Percentiles rank a stretch among this genome's conserved stretches.
phyloP scores from a whole-genome alignment of 805 yeast species.

The Lachancea kluyveri region DNA sequence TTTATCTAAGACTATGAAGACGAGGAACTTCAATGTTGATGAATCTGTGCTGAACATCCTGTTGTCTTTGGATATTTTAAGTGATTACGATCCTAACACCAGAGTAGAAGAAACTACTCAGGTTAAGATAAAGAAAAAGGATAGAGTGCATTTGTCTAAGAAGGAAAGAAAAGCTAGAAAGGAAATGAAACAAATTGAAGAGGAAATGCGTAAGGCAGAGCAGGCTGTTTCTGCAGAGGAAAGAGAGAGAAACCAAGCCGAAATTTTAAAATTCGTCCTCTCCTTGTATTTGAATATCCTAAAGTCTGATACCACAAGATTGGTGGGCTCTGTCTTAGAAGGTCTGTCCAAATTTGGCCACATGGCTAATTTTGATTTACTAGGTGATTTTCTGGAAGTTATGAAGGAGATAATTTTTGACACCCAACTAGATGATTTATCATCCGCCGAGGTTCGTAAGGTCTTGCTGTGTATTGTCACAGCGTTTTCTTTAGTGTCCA shows the following conservation, averaged over 20 bases:
- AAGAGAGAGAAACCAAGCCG: conserved; percentile 79
- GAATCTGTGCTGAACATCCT: conserved; percentile 74
- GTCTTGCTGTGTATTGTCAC: conserved; percentile 79
- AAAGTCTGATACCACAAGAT: conserved; percentile 50
- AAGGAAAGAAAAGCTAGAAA: conserved; percentile 82
- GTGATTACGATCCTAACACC: conserved; percentile 67
- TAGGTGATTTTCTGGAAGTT: conserved; percentile 90
- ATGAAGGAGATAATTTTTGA: conserved; percentile 71
- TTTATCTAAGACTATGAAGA: conserved; percentile 62
- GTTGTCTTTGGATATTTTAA: conserved; percentile 57
- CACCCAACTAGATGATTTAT: conserved; percentile 40
- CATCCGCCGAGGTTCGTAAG: conserved; percentile 55
- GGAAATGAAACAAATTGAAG: conserved; percentile 81
- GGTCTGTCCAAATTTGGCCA: conserved; percentile 88
- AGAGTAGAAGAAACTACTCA: conserved; percentile 38
- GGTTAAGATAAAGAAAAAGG: conserved; percentile 67
- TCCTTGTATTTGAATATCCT: conserved; percentile 73
- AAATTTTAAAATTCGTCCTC: conserved; percentile 67
- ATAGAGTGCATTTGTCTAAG: conserved; percentile 86
- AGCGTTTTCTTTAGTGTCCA: conserved; percentile 77
- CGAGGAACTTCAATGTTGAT: conserved; percentile 73
- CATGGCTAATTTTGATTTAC: conserved; percentile 83
- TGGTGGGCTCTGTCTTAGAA: conserved; percentile 84
- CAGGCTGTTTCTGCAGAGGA: conserved; percentile 82
- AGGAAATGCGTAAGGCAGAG: conserved; percentile 84